phyloP scores from a whole-genome alignment of 2,329 filamentous ascomycete genomes.

The Gnomoniopsis sp. region DNA sequence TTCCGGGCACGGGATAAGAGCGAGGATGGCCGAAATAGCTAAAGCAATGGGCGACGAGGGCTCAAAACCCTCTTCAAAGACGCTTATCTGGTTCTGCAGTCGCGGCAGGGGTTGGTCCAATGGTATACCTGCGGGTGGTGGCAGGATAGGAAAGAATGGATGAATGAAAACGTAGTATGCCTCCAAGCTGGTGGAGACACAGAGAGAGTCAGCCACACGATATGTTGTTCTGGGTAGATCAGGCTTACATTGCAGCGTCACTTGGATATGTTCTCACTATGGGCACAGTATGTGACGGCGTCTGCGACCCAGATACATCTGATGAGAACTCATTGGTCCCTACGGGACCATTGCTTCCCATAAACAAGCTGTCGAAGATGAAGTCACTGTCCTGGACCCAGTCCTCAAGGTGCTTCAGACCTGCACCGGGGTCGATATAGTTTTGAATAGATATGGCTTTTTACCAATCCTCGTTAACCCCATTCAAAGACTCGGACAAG shows the following conservation, averaged over 20 bases:
- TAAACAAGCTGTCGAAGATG: conserved; percentile 43
- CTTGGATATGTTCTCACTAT: conserved; percentile 40
- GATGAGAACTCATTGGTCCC: conserved; percentile 1
- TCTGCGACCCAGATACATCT: conserved; percentile 2
- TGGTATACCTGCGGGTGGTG: conserved; percentile 34
- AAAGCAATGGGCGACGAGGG: conserved; percentile 20
- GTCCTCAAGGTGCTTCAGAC: conserved; percentile 43
- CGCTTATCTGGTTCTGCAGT: conserved; percentile 31
- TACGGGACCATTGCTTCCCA: conserved; percentile 13
- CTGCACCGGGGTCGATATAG: conserved; percentile 45
- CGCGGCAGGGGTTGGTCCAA: conserved; percentile 31
- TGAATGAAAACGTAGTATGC: conserved; percentile 53
- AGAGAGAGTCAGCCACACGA: background rate
- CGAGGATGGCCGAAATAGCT: conserved; percentile 20
- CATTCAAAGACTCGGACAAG: background rate
- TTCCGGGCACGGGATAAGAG: conserved; percentile 23
- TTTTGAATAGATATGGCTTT: conserved; percentile 34
- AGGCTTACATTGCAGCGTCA: conserved; percentile 37
- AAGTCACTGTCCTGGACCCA: conserved; percentile 44
- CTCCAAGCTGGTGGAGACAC: conserved; percentile 31
- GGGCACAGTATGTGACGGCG: conserved; percentile 21
- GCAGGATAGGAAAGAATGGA: conserved; percentile 47
- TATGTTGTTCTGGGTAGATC: background rate
- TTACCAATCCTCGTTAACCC: conserved; percentile 11
- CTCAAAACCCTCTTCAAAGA: conserved; percentile 1